These are phyloP conservation scores for Hymenoscyphus albidus DNA, from an alignment of 2,329 filamentous ascomycete genomes.

Conservation along the genomic window DNA sequence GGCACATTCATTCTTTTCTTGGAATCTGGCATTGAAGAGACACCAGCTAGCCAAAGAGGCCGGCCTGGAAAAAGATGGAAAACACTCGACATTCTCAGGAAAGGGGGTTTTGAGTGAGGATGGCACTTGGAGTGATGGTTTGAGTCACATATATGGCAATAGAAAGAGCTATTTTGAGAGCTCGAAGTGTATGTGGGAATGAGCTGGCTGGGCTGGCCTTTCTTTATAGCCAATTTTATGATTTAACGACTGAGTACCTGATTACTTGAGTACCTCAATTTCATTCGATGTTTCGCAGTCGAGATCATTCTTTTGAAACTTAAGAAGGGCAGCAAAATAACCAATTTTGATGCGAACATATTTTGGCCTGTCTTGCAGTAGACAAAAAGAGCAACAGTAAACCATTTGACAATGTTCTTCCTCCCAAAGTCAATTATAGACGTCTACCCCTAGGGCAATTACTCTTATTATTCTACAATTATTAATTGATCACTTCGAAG, in stretches of 20 bases:
- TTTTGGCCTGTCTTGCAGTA: no score
- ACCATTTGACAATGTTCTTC: no score
- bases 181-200: conserved; percentile 25
- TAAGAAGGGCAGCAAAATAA: no score
- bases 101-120: conserved; percentile 12
- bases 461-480: no score
- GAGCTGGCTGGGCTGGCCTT: conserved; percentile 7
- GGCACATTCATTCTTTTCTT: conserved; percentile 44
- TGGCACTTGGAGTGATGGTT: conserved; percentile 22
- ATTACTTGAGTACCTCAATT: not conserved
- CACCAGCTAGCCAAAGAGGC: conserved; percentile 17
- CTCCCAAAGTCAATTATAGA: no score
- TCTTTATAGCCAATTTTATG: not conserved
- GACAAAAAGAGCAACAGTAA: no score
- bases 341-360: no score
- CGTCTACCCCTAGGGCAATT: no score
- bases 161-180: conserved; percentile 23
- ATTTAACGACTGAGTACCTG: not conserved
- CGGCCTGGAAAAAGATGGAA: conserved; percentile 1
- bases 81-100: not conserved
- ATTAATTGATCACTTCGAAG: no score
- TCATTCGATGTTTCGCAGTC: no score
- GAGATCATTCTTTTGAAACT: no score
- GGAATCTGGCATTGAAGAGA: conserved; percentile 41
- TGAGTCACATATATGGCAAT: conserved; percentile 27